Percentiles rank a stretch among this genome's conserved stretches.
phyloP scores from a whole-genome alignment of 441 rosid genomes.

The Erodium moschatum region DNA sequence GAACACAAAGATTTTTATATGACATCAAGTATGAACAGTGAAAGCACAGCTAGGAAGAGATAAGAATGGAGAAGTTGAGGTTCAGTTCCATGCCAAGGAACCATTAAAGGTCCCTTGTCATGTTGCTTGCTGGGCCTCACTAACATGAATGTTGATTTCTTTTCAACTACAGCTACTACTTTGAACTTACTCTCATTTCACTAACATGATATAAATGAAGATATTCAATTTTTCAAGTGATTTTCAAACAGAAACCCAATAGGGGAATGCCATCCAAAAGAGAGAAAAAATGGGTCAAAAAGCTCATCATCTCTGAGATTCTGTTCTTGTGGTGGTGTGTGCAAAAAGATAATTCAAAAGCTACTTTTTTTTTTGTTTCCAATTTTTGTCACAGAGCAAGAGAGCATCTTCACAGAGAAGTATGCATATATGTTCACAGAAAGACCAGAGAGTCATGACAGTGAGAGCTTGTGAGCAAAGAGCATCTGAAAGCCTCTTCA shows the following conservation, averaged over 20 bases:
- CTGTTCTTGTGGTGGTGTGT: constrained; percentile 47
- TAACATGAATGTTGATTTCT: background rate
- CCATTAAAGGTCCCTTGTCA: background rate
- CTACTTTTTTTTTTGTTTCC: constrained; percentile 30
- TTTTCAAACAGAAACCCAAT: background rate
- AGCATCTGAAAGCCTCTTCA: background rate
- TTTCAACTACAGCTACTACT: background rate
- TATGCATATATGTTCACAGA: background rate
- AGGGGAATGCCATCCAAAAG: background rate
- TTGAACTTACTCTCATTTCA: no score
- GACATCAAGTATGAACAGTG: no score
- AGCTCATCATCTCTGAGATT: constrained; percentile 50
- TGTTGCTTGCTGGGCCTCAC: background rate
- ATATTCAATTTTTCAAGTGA: no score
- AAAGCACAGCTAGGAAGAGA: background rate
- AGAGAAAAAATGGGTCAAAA: constrained; percentile 30
- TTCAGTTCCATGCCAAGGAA: background rate
- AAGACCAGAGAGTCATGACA: constrained; percentile 16
- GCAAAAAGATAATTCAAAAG: constrained; percentile 38
- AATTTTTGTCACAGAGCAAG: constrained; percentile 12
- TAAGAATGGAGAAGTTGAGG: background rate
- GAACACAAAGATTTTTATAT: background rate
- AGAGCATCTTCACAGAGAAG: constrained; percentile 39
- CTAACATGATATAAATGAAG: no score
- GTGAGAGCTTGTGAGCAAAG: background rate